Conservation (phyloP, 208 protist genomes). For the Acanthamoeba royreba region DNA sequence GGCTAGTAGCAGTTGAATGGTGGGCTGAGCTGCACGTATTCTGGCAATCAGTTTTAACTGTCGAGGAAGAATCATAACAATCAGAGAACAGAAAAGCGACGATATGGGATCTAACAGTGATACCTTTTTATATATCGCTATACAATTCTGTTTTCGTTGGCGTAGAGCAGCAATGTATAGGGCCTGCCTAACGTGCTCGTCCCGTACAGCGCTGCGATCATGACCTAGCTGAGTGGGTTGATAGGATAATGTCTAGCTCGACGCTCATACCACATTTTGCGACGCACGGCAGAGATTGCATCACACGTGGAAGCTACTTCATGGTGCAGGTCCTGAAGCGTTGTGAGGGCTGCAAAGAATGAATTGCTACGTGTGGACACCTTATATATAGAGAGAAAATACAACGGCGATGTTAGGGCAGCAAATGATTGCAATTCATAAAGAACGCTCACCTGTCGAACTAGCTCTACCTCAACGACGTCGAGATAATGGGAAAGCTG, state of each 20-base stretch:
- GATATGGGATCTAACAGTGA: background rate
- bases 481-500: conserved; percentile 51
- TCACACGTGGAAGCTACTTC: background rate
- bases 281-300: background rate
- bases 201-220: background rate
- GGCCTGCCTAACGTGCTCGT: background rate
- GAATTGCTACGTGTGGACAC: background rate
- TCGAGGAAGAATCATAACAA: background rate
- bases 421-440: background rate
- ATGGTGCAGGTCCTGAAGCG: conserved; percentile 34
- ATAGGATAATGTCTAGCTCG: too few species aligned
- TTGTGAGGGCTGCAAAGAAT: conserved; percentile 2
- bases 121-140: conserved; percentile 45
- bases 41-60: conserved; percentile 45
- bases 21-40: conserved; percentile 7
- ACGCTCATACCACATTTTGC: background rate
- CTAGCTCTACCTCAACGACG: conserved; percentile 37
- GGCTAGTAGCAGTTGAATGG: conserved; percentile 41
- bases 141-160: background rate
- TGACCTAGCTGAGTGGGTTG: too few species aligned
- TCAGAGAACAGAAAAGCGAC: background rate
- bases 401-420: background rate
- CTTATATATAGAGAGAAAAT: conserved; percentile 5
- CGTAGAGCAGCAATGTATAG: background rate
- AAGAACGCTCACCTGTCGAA: background rate